These are phyloP conservation scores for Mycena crocata DNA, from an alignment of 768 basidiomycete species.

Conservation along the genomic window DNA sequence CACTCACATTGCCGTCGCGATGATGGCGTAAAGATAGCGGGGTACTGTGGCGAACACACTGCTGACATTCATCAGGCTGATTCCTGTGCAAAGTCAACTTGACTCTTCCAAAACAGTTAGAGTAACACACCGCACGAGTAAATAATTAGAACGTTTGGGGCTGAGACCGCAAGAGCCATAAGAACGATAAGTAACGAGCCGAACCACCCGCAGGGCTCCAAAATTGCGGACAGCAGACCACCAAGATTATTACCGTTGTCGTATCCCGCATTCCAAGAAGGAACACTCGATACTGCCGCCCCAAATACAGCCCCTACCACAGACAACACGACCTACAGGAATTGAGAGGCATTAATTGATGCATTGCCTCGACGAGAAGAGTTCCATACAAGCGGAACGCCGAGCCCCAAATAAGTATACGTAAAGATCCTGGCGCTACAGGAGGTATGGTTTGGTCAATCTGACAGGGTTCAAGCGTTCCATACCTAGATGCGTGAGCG, in stretches of 20 bases:
- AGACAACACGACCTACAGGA: constrained; percentile 53
- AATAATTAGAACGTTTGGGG: constrained; percentile 81
- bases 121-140: constrained; percentile 66
- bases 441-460: background rate
- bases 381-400: constrained; percentile 65
- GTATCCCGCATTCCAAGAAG: constrained; percentile 68
- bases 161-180: constrained; percentile 79
- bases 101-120: background rate
- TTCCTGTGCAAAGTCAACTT: constrained; percentile 43
- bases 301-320: constrained; percentile 79
- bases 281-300: constrained; percentile 64
- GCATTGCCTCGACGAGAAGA: background rate
- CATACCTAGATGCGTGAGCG: constrained; percentile 20
- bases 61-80: constrained; percentile 74
- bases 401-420: constrained; percentile 74
- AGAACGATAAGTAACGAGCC: constrained; percentile 80
- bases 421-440: constrained; percentile 63
- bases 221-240: constrained; percentile 71
- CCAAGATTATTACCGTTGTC: constrained; percentile 65
- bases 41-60: constrained; percentile 68
- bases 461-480: background rate
- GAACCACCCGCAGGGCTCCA: constrained; percentile 71
- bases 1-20: constrained; percentile 75
- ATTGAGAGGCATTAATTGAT: constrained; percentile 21
- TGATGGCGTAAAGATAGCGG: constrained; percentile 73